These are phyloP conservation scores for Aspergillus intermedius DNA, from an alignment of 2,329 filamentous ascomycete genomes.

Conservation along the genomic window DNA sequence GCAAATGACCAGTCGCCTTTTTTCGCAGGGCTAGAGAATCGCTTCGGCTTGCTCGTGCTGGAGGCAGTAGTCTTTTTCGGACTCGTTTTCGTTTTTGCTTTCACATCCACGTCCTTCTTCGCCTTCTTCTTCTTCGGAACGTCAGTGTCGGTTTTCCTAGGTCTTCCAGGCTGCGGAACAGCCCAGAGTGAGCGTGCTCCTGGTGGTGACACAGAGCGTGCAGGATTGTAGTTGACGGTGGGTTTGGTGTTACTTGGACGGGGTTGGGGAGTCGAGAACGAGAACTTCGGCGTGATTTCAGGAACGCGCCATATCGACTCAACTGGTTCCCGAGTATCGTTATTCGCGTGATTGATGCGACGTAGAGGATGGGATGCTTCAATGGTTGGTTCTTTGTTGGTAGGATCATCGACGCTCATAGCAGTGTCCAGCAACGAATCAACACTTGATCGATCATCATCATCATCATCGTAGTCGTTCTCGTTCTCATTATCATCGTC, in stretches of 20 bases:
- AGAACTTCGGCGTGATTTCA: conserved; percentile 21
- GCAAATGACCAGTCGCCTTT: conserved; percentile 34
- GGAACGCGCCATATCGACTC: conserved; percentile 27
- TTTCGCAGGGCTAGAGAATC: conserved; percentile 18
- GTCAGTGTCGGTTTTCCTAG: conserved; percentile 18
- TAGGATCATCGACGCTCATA: conserved; percentile 8
- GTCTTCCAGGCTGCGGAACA: conserved; percentile 14
- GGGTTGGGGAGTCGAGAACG: not conserved
- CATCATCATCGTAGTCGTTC: conserved; percentile 8
- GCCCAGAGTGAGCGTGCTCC: conserved; percentile 35
- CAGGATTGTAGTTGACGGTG: conserved; percentile 1
- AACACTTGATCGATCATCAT: conserved; percentile 17
- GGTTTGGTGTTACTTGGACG: conserved; percentile 1
- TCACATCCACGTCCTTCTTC: conserved; percentile 14
- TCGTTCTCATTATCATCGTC: not conserved
- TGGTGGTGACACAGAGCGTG: conserved; percentile 27
- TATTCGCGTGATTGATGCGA: conserved; percentile 7
- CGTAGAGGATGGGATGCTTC: conserved; percentile 3
- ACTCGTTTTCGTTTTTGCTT: conserved; percentile 16
- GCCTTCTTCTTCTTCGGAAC: conserved; percentile 13
- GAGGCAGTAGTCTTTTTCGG: conserved; percentile 9
- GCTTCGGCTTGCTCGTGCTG: not conserved
- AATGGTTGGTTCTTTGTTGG: conserved; percentile 13
- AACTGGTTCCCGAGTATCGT: conserved; percentile 8
- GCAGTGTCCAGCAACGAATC: conserved; percentile 17